Evolutionary conservation across 768 basidiomycete species (phyloP).

Genomic region (Tubosaeta sp.): DNA sequence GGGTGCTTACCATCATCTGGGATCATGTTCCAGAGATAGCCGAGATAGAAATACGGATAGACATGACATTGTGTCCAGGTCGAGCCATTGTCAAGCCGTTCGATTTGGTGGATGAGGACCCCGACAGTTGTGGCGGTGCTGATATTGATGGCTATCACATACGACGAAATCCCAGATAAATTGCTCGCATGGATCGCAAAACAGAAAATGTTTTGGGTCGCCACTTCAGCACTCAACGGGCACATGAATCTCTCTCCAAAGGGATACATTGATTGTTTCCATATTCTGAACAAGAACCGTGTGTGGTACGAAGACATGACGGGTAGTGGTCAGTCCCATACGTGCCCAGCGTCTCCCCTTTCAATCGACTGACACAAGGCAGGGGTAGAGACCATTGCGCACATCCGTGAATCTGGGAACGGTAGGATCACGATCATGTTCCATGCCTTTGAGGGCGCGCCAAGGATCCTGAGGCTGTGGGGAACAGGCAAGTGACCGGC

Average conservation of each 20-base stretch:
- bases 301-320: conserved; percentile 77
- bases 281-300: conserved; percentile 45
- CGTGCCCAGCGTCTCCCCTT: neutral
- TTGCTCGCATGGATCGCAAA: conserved; percentile 53
- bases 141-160: conserved; percentile 50
- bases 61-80: conserved; percentile 64
- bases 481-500: conserved; percentile 41
- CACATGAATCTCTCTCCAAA: conserved; percentile 71
- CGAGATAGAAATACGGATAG: conserved; percentile 90
- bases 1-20: conserved; percentile 53
- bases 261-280: conserved; percentile 56
- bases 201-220: conserved; percentile 72
- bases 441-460: conserved; percentile 55
- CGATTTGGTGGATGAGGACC: conserved; percentile 56
- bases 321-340: conserved; percentile 52
- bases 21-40: conserved; percentile 67
- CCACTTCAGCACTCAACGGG: conserved; percentile 60
- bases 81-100: conserved; percentile 65
- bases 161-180: conserved; percentile 51
- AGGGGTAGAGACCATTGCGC: conserved; percentile 59
- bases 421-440: conserved; percentile 60
- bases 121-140: neutral
- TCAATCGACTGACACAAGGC: neutral
- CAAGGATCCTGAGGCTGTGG: conserved; percentile 55
- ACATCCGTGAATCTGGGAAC: conserved; percentile 53